Base-by-base conservation (phyloP, 2,329 filamentous ascomycete species). In the Incumbomyces lentus region DNA sequence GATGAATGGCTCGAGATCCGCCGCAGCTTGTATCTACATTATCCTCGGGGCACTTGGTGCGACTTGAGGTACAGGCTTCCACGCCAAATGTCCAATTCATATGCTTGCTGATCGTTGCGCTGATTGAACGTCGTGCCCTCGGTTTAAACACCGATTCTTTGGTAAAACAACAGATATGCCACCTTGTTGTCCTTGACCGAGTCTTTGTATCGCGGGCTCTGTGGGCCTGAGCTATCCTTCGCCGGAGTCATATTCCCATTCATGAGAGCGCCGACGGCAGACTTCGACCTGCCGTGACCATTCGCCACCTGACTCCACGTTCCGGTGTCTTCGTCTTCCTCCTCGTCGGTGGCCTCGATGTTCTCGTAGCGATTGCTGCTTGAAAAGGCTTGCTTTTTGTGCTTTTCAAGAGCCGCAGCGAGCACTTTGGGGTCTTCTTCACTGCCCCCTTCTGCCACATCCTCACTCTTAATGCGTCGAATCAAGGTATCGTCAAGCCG, bases 131-230 rank as follows among this genome's bases (percentile, higher is more conserved):
- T 26, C 8, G 22, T 26, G 22, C 4, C n/a, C 22, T 26, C 22
- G 22, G 8, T 5, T 45, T 40, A 48, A 31, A 42, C 26, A 30
- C 40, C 42, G 30, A 57, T 51, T 26, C 79, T 80, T 69, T 95
- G 84, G 65, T 98, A 98, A 68, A 98, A 94, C 60, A 98, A 69
- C 55, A 98, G 79, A 67, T 98, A 98, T 3, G 92, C 92, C 49
- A 95, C 90, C 73, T 94, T 95, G 73, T 90, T 95, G 64, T 96
- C 90, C 66, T 86, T 87, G 61, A 85, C 66, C 14, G 73, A 74
- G 57, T 81, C 79, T 64, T 66, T 63, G 47, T 65, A 65, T 38
- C 67, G 78, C 73, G 62, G 70, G 52, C 64, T 79, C 65, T 67
- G 78, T 73, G 59, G 72, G 54, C 69, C 78, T 74, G 68, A 72